Evolutionary conservation across 176 grass and related monocot species (phyloP).

Genomic region (Musa schizocarpa): DNA sequence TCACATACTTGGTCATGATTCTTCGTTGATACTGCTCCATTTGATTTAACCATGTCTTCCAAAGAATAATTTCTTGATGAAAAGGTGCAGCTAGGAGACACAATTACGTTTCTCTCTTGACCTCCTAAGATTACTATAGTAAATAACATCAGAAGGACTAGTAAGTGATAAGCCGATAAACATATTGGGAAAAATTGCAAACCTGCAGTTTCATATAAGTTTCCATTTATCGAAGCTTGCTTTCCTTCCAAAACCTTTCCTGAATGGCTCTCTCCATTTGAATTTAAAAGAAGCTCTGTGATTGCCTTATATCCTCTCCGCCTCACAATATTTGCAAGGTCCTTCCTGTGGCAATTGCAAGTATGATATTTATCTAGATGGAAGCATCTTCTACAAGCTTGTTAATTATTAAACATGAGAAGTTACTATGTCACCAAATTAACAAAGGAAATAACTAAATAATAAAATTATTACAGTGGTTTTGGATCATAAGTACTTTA

Average conservation of each 20-base stretch:
- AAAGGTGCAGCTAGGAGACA: neutral
- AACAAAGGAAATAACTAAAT: neutral
- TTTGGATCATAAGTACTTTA: neutral
- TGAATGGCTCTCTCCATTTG: conserved; percentile 5
- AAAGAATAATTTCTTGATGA: neutral
- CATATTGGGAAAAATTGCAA: neutral
- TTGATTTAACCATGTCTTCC: conserved; percentile 1
- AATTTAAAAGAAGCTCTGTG: conserved; percentile 14
- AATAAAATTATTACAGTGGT: neutral
- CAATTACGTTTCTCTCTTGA: neutral
- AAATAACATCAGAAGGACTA: neutral
- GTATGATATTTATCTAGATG: neutral
- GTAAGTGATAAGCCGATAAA: neutral
- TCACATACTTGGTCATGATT: neutral
- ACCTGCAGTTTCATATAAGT: neutral
- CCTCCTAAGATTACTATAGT: conserved; percentile 9
- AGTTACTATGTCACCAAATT: neutral
- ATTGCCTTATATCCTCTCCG: conserved; percentile 26
- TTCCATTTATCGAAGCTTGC: neutral
- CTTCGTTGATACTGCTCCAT: neutral
- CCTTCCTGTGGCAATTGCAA: conserved; percentile 17
- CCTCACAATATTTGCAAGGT: conserved; percentile 26
- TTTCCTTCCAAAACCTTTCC: neutral
- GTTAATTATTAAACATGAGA: neutral
- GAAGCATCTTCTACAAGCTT: neutral